A percentile compares a stretch with the other conserved stretches of the same genome.
Evolutionary conservation across 2,329 filamentous ascomycete species (phyloP).

Genomic region (Alternaria dauci): DNA sequence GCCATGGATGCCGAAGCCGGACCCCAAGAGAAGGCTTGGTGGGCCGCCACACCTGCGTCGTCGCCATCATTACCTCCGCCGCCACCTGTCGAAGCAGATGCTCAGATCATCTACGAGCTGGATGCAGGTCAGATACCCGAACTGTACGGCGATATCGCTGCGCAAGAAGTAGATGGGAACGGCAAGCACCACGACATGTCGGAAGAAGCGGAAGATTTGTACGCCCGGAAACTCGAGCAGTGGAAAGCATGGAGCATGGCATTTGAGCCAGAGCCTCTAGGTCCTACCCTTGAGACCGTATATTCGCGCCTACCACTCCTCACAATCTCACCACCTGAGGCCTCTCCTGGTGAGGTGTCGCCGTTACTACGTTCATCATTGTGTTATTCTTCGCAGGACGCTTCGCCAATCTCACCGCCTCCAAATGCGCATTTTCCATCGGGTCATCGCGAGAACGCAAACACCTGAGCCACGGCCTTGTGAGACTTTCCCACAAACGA

Average conservation of each 20-base stretch:
- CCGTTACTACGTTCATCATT: constrained; percentile 18
- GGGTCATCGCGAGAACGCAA: neutral
- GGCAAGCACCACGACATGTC: neutral
- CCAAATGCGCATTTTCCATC: constrained; percentile 17
- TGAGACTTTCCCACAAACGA: neutral
- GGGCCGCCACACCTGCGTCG: constrained; percentile 3
- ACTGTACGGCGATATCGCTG: constrained; percentile 25
- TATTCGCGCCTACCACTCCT: constrained; percentile 7
- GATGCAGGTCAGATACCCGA: constrained; percentile 32
- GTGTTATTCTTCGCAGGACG: constrained; percentile 1
- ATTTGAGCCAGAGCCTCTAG: constrained; percentile 1
- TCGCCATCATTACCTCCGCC: neutral
- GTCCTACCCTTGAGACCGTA: neutral
- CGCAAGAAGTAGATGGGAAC: constrained; percentile 27
- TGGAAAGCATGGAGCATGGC: constrained; percentile 21
- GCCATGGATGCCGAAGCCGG: constrained; percentile 17
- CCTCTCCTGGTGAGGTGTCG: constrained; percentile 15
- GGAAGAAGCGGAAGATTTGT: constrained; percentile 19
- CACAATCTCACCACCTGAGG: constrained; percentile 13
- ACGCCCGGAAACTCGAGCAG: constrained; percentile 15
- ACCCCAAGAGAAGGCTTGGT: constrained; percentile 25
- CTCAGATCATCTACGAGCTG: constrained; percentile 32
- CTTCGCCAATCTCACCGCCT: constrained; percentile 17
- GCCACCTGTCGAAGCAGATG: constrained; percentile 33
- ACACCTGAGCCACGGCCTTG: neutral